Evolutionary conservation across 371 early-diverging fungal species (phyloP), one percentile per base, ranked within the genome.

Genomic region (Smittium culicis): DNA sequence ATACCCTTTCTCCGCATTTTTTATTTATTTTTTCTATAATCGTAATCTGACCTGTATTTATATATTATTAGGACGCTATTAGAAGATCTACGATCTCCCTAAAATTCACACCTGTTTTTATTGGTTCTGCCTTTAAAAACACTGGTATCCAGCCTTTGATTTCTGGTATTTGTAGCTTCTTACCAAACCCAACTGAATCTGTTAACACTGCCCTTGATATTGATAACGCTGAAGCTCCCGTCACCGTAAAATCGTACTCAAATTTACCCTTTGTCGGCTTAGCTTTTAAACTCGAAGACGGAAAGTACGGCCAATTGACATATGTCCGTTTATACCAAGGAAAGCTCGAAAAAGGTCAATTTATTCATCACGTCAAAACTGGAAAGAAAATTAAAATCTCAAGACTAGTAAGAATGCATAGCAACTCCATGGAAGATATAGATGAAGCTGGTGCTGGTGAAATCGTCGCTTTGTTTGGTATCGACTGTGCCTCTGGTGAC

Each of bases 291-390:
- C 83, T 98, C 57, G 92, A 96, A 77, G 97, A 98, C 77, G 90
- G 91, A 60, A 87, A 90, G 66, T 96, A 90, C 73, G 98, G 97
- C 45, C 96, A 96, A 76, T 79, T 98, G 69, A 96, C 97, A 16
- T 98, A 96, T 79, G 77, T 98, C 76, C 86, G 98, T 70, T 89
- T 98, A 34, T 98, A 98, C 80, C 96, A 95, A 80, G 98, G 98
- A 64, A 80, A 83, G 57, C 76, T 98, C 68, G 82, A 83, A 70
- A 92, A 88, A 77, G 96, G 96, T 57, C 85, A 85, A 63, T 88
- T 85, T 71, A 85, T 94, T 66, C 81, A 85, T 68, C 94, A 96
- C 74, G 85, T 88, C 62, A 86, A 88, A 79, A 93, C 91, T 35
- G 94, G 93, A 63, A 96, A 96, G 80, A 87, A 84, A 79, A 87